Percentiles rank a stretch among this genome's conserved stretches.
These are phyloP conservation scores for Tolypocladium amazonense DNA, from an alignment of 2,329 filamentous ascomycete genomes.

Conservation along the genomic window DNA sequence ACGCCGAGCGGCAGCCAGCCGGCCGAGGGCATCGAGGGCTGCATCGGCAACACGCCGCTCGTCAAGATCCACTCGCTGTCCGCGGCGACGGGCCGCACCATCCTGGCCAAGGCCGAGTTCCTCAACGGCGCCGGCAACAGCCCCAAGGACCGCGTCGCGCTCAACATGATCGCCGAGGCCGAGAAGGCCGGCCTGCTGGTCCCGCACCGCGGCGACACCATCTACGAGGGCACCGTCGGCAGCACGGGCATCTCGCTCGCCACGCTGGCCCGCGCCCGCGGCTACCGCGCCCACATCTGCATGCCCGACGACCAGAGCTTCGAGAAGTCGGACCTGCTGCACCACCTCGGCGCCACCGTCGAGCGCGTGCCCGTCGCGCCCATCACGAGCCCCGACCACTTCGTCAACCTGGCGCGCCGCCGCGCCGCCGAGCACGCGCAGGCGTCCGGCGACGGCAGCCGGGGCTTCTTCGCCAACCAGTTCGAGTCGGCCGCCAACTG, in stretches of 20 bases:
- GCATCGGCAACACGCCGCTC: constrained; percentile 88
- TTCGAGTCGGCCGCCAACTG: constrained; percentile 91
- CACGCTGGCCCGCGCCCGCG: constrained; percentile 74
- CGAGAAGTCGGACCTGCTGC: constrained; percentile 83
- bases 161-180: constrained; percentile 77
- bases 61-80: constrained; percentile 79
- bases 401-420: constrained; percentile 79
- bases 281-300: constrained; percentile 90
- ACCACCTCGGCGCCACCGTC: constrained; percentile 84
- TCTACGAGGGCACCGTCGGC: constrained; percentile 95
- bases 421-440: constrained; percentile 66
- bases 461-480: constrained; percentile 90
- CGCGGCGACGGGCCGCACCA: constrained; percentile 75
- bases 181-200: constrained; percentile 67
- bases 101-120: constrained; percentile 92
- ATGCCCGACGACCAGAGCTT: constrained; percentile 87
- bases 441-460: constrained; percentile 45
- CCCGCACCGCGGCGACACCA: constrained; percentile 78
- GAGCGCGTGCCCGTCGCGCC: constrained; percentile 84
- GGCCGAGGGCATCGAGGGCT: constrained; percentile 71
- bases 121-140: constrained; percentile 90
- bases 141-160: constrained; percentile 88
- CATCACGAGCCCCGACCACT: constrained; percentile 88
- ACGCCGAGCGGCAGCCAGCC: not conserved
- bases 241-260: constrained; percentile 94